Evolutionary conservation across 192 early-diverging fungal species (phyloP).

Genomic region (Phycomyces blakesleeanus): DNA sequence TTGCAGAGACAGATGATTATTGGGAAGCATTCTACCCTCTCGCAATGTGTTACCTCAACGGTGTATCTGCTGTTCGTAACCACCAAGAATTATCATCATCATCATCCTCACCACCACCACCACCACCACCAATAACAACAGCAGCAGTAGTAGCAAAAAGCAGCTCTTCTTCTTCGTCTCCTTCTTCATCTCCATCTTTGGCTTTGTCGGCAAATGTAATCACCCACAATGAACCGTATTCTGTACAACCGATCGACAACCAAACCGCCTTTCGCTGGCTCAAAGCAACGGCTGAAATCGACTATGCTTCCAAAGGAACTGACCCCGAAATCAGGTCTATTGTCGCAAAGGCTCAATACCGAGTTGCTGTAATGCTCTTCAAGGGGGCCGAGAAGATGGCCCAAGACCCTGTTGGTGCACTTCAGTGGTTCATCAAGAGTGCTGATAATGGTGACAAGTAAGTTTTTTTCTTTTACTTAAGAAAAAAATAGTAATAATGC

Average conservation of each 20-base stretch:
- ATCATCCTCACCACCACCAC: too few relatives aligned
- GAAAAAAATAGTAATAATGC: not conserved
- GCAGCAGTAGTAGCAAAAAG: too few relatives aligned
- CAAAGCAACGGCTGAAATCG: constrained; percentile 13
- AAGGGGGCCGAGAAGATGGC: constrained; percentile 10
- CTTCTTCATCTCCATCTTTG: too few relatives aligned
- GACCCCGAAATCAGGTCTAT: not conserved
- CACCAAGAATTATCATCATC: too few relatives aligned
- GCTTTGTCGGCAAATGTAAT: not conserved
- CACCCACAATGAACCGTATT: not conserved
- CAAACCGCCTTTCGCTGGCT: constrained; percentile 29
- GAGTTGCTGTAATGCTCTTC: constrained; percentile 21
- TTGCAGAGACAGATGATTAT: constrained; percentile 14
- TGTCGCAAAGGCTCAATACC: constrained; percentile 26
- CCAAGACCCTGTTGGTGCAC: constrained; percentile 12
- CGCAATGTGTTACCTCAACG: constrained; percentile 27
- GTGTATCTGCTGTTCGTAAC: constrained; percentile 2
- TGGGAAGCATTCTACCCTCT: constrained; percentile 33
- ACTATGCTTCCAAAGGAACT: not conserved
- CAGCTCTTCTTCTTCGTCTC: too few relatives aligned
- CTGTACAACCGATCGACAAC: constrained; percentile 21
- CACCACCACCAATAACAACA: too few relatives aligned
- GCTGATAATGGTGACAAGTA: constrained; percentile 33
- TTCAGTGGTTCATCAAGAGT: constrained; percentile 27
- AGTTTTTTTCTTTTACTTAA: not conserved